These are phyloP conservation scores for Candida hispaniensis DNA, from an alignment of 805 yeast genomes.

Conservation along the genomic window DNA sequence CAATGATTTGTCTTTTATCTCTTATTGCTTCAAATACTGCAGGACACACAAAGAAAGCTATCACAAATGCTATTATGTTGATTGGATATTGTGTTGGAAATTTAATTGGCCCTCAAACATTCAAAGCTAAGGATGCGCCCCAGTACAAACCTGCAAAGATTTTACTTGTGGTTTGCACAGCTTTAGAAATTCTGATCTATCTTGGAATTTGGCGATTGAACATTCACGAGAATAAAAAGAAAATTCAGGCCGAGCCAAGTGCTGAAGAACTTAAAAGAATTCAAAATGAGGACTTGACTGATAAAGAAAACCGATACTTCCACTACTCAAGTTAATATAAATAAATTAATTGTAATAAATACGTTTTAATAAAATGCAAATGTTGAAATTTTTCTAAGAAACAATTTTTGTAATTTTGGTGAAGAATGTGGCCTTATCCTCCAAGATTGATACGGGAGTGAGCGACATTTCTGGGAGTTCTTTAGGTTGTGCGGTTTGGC, in stretches of 20 bases:
- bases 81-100: constrained; percentile 60
- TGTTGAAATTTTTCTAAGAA: too few species aligned
- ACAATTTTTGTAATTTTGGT: too few species aligned
- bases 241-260: constrained; percentile 35
- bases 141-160: constrained; percentile 46
- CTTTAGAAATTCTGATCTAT: constrained; percentile 35
- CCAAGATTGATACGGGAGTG: too few species aligned
- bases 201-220: constrained; percentile 19
- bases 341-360: too few species aligned
- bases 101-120: constrained; percentile 65
- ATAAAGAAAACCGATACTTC: constrained; percentile 43
- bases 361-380: too few species aligned
- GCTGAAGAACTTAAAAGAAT: constrained; percentile 24
- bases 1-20: constrained; percentile 33
- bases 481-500: too few species aligned
- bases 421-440: too few species aligned
- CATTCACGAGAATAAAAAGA: constrained; percentile 37
- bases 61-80: constrained; percentile 47
- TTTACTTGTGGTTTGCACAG: constrained; percentile 45
- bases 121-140: constrained; percentile 49
- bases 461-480: too few species aligned
- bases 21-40: constrained; percentile 43
- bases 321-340: constrained; percentile 33
- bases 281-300: constrained; percentile 37
- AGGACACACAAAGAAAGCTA: constrained; percentile 64